Base-by-base conservation (phyloP, 805 yeast species). In the Yarrowia bubula region DNA sequence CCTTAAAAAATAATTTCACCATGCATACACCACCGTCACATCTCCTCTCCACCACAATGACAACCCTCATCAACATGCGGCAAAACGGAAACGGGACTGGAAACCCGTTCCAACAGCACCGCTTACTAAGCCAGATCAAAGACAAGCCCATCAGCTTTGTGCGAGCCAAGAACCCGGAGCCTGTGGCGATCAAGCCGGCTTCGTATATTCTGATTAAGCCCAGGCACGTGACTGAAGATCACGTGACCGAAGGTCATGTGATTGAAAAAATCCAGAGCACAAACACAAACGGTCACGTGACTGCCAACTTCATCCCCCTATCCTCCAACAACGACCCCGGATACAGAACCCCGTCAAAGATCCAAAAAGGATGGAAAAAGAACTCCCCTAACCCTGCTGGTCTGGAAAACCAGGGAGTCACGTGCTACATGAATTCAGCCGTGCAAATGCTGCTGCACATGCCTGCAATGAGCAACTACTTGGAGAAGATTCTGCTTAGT, bases 341-440 rank as follows among this genome's bases (percentile, higher is more conserved):
- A 1, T 81, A 90, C 1, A 83, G 85, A 76, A 1, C 82, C 88
- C 8, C 55, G 46, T 75, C 73, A 0, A 79, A 90, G 64, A 86
- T 91, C 35, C 72, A 78, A 66, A 92, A 91, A 74, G 86, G 85
- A 66, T 92, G 97, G 82, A 80, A 62, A 69, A 10, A 28, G 77
- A 13, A 74, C 75, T 3, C 35, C 5, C n/a, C 58, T 10, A 9
- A 5, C 5, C 42, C 58, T 5, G 43, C 58, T 4, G 99, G 99
- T 0, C 78, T 93, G 58, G 76, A 89, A 58, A 93, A 93, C 75
- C 92, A 88, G 70, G 98, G 98, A 44, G 98, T 95, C 51, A 93
- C 98, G 3, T 93, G 99, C 75, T 93, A 93, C 77, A 92, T 93
- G 84, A 93, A 95, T 75, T 88, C 97, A 7, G 98, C 98, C 1